Base-by-base conservation (phyloP, 1,284 basidiomycete genomes). In the Puccinia triticina region DNA sequence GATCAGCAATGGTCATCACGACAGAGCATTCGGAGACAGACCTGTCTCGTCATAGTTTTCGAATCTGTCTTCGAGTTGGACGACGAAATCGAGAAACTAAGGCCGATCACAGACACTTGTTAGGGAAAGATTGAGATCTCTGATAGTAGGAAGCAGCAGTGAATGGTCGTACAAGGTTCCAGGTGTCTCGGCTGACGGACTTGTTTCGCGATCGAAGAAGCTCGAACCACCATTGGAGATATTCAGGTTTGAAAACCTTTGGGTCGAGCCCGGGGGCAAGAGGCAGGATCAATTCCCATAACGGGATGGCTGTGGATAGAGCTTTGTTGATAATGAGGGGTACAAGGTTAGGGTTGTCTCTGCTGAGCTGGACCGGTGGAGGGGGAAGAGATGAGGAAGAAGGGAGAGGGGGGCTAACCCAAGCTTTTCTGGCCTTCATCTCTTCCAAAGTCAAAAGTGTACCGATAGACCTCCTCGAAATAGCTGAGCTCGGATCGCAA, bases 381-480 rank as follows among this genome's bases (percentile, higher is more conserved):
- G 29, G 26, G 32, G 16, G 32, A 5, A 34, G 7, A 37, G 34
- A 34, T 32, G 21, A 3, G 21, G 66, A 69, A 18, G 2, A 2
- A 55, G 73, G 18, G 26, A n/a, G 18, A 12, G 21, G 29, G 26
- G 4, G 4, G 67, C 80, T 37, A 23, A 82, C 80, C 80, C 43
- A 82, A 76, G 50, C 80, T 82, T 57, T 82, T 82, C 66, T 82
- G 80, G 50, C 80, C 80, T 76, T 82, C 80, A 40, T 82, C 80
- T 53, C 72, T 82, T 3, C 73, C 80, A 59, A 82, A 82, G 53
- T 82, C 80, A 40, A 82, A 82, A 18, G 66, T 73, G 55, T 66
- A 82, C 14, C 73, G 71, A 82, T 82, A 82, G n/a, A 82, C 61
- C 37, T 75, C 29, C n/a, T 76, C 57, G 67, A 82, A 82, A 74